Conservation (phyloP, 2,329 filamentous ascomycete species). For the Fonsecaea erecta region DNA sequence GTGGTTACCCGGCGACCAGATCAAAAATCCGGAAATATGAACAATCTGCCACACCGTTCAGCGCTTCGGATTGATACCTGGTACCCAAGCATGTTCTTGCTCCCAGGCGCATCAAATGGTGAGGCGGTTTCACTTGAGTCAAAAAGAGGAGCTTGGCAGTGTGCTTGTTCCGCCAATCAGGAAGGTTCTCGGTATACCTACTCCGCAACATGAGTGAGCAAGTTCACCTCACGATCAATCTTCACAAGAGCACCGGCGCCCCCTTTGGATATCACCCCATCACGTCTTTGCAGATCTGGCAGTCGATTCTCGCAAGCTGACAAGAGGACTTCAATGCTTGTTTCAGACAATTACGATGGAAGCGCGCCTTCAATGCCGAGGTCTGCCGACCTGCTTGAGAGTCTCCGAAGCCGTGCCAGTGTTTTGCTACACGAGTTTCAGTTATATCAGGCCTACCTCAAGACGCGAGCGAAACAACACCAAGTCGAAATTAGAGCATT, state of each 20-base stretch:
- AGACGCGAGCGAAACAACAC: constrained; percentile 51
- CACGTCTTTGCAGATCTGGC: background rate
- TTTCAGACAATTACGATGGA: background rate
- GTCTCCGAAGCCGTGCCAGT: constrained; percentile 24
- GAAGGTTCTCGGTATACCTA: background rate
- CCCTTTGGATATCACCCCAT: background rate
- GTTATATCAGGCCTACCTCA: constrained; percentile 50
- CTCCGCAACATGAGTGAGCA: constrained; percentile 1
- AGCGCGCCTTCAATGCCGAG: background rate
- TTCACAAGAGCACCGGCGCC: background rate
- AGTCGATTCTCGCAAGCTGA: background rate
- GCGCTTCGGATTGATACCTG: background rate
- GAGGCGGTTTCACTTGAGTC: background rate
- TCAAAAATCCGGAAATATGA: constrained; percentile 35
- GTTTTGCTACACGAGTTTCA: constrained; percentile 53
- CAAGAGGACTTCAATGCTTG: background rate
- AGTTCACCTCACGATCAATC: background rate
- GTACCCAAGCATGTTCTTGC: background rate
- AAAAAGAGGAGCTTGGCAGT: constrained; percentile 1
- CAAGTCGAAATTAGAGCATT: constrained; percentile 57
- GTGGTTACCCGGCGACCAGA: constrained; percentile 63
- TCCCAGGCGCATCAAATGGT: background rate
- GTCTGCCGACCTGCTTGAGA: constrained; percentile 7
- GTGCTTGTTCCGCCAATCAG: constrained; percentile 10
- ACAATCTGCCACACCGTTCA: background rate